Conservation (phyloP, 441 rosid species). For the Croton setiger region DNA sequence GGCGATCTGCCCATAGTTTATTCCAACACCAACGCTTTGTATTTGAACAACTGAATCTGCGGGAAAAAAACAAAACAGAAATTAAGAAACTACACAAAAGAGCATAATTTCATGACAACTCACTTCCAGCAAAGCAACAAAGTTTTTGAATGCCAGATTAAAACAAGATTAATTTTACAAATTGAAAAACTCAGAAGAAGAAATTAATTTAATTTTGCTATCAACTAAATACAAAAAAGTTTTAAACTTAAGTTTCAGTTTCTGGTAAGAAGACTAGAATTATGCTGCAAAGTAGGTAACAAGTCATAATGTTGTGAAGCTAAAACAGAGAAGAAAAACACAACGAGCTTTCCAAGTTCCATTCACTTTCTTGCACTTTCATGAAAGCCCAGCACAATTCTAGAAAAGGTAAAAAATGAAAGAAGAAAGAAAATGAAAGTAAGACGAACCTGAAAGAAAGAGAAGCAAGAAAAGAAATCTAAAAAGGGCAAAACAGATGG, state of each 20-base stretch:
- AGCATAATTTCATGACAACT: not conserved
- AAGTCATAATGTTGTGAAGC: not conserved
- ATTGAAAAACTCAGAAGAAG: not conserved
- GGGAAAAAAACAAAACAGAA: not conserved
- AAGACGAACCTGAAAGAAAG: constrained; percentile 33
- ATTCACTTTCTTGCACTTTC: not conserved
- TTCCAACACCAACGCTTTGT: constrained; percentile 37
- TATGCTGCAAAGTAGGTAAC: not conserved
- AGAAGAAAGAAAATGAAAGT: not conserved
- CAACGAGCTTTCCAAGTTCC: not conserved
- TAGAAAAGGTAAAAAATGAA: not conserved
- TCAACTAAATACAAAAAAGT: not conserved
- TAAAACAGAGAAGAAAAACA: not conserved
- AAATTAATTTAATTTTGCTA: not conserved
- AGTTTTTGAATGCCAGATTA: not conserved
- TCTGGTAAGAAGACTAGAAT: not conserved
- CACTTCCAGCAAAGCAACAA: not conserved
- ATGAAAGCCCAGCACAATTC: not conserved
- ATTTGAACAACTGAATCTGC: constrained; percentile 22
- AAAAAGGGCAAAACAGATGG: constrained; percentile 20
- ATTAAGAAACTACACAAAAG: not conserved
- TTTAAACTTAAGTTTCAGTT: not conserved
- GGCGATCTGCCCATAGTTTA: constrained; percentile 63
- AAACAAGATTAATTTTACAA: not conserved
- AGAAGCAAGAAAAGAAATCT: constrained; percentile 24